These are phyloP conservation scores for Abortiporus biennis DNA, from an alignment of 1,284 basidiomycete species.

Conservation along the genomic window DNA sequence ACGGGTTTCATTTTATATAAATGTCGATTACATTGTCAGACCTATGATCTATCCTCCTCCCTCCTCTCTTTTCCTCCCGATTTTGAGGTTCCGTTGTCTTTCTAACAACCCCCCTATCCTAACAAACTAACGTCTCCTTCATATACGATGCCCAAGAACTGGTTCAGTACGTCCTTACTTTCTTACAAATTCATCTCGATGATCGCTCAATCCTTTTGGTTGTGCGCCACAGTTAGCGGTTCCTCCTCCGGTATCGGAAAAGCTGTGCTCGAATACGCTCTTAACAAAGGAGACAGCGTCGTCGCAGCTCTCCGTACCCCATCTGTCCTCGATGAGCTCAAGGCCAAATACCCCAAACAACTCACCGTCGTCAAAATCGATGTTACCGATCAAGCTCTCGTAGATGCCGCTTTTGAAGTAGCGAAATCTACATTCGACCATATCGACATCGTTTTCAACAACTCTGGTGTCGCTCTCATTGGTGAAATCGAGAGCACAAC, in stretches of 20 bases:
- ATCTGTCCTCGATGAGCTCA: conserved; percentile 17
- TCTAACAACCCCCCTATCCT: no score
- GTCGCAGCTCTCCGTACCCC: conserved; percentile 26
- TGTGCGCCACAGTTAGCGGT: conserved; percentile 21
- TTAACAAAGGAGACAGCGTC: conserved; percentile 24
- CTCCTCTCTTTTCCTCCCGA: no score
- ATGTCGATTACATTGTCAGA: no score
- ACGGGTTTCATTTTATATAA: no score
- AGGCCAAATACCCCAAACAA: conserved; percentile 12
- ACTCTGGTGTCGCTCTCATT: conserved; percentile 26
- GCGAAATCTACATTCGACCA: conserved; percentile 30
- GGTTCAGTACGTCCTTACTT: not conserved
- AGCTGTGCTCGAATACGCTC: conserved; percentile 19
- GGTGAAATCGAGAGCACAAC: conserved; percentile 30
- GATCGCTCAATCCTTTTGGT: not conserved
- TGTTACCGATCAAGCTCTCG: conserved; percentile 26
- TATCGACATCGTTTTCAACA: conserved; percentile 39
- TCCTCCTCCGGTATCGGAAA: conserved; percentile 28
- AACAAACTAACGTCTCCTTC: not conserved
- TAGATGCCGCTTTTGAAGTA: conserved; percentile 27
- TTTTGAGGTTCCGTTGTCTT: no score
- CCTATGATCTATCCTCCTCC: no score
- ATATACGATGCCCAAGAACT: not conserved
- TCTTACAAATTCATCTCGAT: not conserved
- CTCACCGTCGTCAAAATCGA: conserved; percentile 34